Percentiles rank a stretch among this genome's conserved stretches.
Conservation (phyloP, 2,329 filamentous ascomycete species). For the Fusarium algeriense region DNA sequence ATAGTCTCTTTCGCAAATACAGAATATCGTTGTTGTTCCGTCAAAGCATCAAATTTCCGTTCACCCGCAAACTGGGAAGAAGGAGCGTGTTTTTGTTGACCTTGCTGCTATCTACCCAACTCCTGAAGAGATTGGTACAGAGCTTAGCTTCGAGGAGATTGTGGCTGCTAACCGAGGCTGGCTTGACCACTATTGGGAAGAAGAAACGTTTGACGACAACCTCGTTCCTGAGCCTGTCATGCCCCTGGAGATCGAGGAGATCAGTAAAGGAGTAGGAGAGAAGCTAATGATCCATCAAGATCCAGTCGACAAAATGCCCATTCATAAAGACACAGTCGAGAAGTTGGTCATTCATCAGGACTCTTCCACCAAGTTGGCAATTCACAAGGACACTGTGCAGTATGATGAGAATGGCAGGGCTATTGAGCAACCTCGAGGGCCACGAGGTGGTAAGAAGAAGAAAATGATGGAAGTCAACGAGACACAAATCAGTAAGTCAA, state of each 20-base stretch:
- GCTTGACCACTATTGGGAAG: slow-evolving; percentile 69
- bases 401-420: slow-evolving; percentile 72
- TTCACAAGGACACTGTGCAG: slow-evolving; percentile 51
- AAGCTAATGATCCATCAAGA: slow-evolving; percentile 48
- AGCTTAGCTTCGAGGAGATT: slow-evolving; percentile 93
- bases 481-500: slow-evolving; percentile 85
- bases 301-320: slow-evolving; percentile 35
- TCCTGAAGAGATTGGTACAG: slow-evolving; percentile 75
- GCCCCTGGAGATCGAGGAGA: slow-evolving; percentile 50
- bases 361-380: slow-evolving; percentile 40
- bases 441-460: slow-evolving; percentile 72
- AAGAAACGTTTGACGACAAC: slow-evolving; percentile 55
- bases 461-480: slow-evolving; percentile 89
- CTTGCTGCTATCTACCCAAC: slow-evolving; percentile 88
- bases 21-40: slow-evolving; percentile 77
- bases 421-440: slow-evolving; percentile 58
- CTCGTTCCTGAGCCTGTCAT: slow-evolving; percentile 46
- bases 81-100: slow-evolving; percentile 89
- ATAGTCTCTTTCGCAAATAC: slow-evolving; percentile 72
- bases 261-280: slow-evolving; percentile 44
- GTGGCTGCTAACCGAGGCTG: slow-evolving; percentile 82
- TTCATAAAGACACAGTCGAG: slow-evolving; percentile 33
- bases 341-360: slow-evolving; percentile 35
- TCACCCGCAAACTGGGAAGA: slow-evolving; percentile 84
- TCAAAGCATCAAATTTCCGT: slow-evolving; percentile 81